Conservation (phyloP, 768 basidiomycete genomes). For the Podaxis sp. region DNA sequence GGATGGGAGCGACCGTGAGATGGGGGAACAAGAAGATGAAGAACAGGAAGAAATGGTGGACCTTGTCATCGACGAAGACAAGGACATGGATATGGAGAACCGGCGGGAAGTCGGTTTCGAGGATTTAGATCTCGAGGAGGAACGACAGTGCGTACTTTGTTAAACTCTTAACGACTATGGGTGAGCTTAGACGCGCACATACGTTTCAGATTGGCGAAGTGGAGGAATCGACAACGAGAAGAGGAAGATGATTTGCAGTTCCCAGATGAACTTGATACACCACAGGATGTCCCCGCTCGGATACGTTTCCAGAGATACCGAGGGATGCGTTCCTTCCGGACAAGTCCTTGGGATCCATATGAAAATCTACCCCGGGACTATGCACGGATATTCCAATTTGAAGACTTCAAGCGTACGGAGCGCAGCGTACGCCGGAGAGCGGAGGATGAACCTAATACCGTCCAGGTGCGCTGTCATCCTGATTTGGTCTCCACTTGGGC, state of each 20-base stretch:
- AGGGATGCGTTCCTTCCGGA: conserved; percentile 89
- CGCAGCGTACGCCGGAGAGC: conserved; percentile 64
- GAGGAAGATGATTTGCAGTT: conserved; percentile 84
- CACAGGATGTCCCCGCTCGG: conserved; percentile 75
- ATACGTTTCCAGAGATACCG: conserved; percentile 90
- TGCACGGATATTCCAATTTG: conserved; percentile 94
- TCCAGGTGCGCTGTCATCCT: conserved; percentile 55
- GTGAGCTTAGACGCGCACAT: neutral
- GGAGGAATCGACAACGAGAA: conserved; percentile 70
- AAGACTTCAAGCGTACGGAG: conserved; percentile 89
- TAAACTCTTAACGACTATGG: conserved; percentile 1
- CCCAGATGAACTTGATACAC: conserved; percentile 96
- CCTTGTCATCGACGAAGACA: conserved; percentile 53
- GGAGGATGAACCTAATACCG: conserved; percentile 55
- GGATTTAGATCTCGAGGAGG: conserved; percentile 80
- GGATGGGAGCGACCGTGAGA: conserved; percentile 39
- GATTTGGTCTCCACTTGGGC: neutral
- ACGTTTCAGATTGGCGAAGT: conserved; percentile 59
- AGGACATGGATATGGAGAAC: conserved; percentile 59
- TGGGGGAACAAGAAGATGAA: conserved; percentile 43
- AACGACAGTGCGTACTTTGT: conserved; percentile 63
- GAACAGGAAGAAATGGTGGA: conserved; percentile 60
- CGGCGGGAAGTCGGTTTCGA: conserved; percentile 60
- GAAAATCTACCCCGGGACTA: conserved; percentile 96
- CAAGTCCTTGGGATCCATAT: conserved; percentile 96